These are phyloP conservation scores for Mrakia frigida DNA, from an alignment of 768 basidiomycete species.

Conservation along the genomic window DNA sequence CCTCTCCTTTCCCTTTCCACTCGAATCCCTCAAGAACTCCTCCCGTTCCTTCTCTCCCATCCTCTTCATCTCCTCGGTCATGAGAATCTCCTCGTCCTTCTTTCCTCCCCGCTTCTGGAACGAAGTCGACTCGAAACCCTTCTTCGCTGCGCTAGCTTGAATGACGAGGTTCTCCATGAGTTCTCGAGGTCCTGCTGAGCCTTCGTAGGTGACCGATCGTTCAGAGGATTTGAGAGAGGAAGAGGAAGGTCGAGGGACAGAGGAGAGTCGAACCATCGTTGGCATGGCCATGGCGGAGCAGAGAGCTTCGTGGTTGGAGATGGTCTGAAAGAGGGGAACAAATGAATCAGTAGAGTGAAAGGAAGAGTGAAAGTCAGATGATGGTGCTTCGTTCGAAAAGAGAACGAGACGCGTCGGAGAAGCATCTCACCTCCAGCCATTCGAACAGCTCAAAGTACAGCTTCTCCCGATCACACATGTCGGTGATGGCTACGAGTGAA, in stretches of 20 bases:
- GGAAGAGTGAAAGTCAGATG: neutral
- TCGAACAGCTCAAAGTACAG: slow-evolving; percentile 85
- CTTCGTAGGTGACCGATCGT: slow-evolving; percentile 70
- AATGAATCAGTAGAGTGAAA: neutral
- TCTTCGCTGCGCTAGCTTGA: slow-evolving; percentile 86
- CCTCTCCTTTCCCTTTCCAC: slow-evolving; percentile 47
- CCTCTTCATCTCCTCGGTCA: slow-evolving; percentile 49
- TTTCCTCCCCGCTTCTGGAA: slow-evolving; percentile 50
- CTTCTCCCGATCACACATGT: slow-evolving; percentile 82
- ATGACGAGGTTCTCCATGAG: slow-evolving; percentile 85
- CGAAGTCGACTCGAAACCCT: slow-evolving; percentile 40
- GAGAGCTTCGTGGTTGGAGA: slow-evolving; percentile 85
- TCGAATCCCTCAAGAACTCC: slow-evolving; percentile 56
- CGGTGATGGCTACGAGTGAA: slow-evolving; percentile 55
- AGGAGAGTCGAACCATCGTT: slow-evolving; percentile 75
- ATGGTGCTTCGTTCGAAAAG: too few species aligned
- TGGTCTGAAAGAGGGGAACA: slow-evolving; percentile 60
- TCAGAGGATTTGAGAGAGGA: slow-evolving; percentile 48
- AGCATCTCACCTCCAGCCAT: slow-evolving; percentile 72
- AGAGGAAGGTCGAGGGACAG: slow-evolving; percentile 58
- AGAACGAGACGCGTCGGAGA: too few species aligned
- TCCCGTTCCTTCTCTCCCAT: slow-evolving; percentile 49
- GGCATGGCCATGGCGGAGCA: slow-evolving; percentile 97
- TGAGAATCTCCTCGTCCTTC: slow-evolving; percentile 50
- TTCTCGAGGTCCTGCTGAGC: slow-evolving; percentile 62